These are phyloP conservation scores for Verticillium longisporum DNA, from an alignment of 2,329 filamentous ascomycete species.

Conservation along the genomic window DNA sequence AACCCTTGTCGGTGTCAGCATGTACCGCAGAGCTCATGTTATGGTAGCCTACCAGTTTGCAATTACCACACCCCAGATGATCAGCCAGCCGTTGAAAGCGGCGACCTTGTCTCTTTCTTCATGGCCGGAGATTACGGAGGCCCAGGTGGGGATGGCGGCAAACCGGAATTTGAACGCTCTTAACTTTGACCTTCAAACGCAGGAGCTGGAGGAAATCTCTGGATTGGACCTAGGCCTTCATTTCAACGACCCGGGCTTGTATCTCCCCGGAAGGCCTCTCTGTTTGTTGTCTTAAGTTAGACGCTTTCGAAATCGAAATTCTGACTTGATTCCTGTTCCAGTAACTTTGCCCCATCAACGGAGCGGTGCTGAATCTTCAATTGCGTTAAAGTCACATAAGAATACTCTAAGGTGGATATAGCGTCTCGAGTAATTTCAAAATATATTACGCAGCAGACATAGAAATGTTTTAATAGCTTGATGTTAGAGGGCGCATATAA, in stretches of 20 bases:
- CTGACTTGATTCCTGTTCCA: too few species aligned
- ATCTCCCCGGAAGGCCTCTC: slow-evolving; percentile 32
- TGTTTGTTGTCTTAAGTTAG: slow-evolving; percentile 41
- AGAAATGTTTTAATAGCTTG: too few species aligned
- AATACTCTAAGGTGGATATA: too few species aligned
- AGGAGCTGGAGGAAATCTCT: slow-evolving; percentile 52
- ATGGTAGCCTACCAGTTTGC: not conserved
- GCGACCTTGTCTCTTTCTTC: not conserved
- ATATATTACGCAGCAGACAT: too few species aligned
- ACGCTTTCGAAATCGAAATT: too few species aligned
- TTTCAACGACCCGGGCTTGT: slow-evolving; percentile 52
- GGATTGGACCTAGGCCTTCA: slow-evolving; percentile 45
- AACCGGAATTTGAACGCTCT: slow-evolving; percentile 49
- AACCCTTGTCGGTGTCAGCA: not conserved
- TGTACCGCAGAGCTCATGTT: not conserved
- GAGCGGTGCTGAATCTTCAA: too few species aligned
- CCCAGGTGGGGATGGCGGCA: not conserved
- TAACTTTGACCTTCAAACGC: slow-evolving; percentile 44
- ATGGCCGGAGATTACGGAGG: not conserved
- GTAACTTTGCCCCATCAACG: too few species aligned
- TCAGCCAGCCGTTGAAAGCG: not conserved
- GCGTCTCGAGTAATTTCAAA: too few species aligned
- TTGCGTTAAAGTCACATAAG: too few species aligned
- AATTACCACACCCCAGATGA: not conserved
- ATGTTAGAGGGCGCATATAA: too few species aligned